Conservation (phyloP, 495 filamentous ascomycete genomes). For the Peziza echinospora region DNA sequence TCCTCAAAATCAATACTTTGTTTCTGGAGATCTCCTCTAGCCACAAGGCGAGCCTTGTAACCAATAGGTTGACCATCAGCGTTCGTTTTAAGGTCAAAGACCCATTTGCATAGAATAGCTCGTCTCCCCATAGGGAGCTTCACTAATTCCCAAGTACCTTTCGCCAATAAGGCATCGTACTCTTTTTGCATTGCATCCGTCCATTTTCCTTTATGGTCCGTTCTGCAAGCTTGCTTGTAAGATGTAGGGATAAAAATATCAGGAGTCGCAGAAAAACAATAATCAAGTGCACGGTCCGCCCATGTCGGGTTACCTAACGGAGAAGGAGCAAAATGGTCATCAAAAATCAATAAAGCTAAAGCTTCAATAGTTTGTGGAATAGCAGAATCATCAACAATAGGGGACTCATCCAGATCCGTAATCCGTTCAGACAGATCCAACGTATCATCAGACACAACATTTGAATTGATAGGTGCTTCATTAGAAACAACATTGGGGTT, state of each 20-base stretch:
- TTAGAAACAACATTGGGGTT: too few species aligned
- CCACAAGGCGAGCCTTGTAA: background rate
- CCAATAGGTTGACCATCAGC: background rate
- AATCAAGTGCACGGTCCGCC: too few species aligned
- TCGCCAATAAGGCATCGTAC: background rate
- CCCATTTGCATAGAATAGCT: background rate
- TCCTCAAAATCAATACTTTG: slow-evolving; percentile 1
- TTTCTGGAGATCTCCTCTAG: background rate
- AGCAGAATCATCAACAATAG: too few species aligned
- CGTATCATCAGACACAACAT: too few species aligned
- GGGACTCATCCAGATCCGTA: too few species aligned
- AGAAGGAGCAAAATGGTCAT: too few species aligned
- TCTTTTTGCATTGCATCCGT: background rate
- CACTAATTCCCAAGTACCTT: background rate
- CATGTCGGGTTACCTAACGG: too few species aligned
- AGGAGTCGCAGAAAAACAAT: too few species aligned
- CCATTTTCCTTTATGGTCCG: background rate
- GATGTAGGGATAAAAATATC: background rate
- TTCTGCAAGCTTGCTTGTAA: background rate
- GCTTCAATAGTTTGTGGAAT: too few species aligned
- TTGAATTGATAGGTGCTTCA: too few species aligned
- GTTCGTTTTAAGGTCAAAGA: background rate
- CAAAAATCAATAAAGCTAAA: too few species aligned
- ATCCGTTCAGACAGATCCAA: too few species aligned
- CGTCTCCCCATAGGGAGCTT: background rate